phyloP scores from a whole-genome alignment of 169 alveolate species.

The Cryptosporidium felis region DNA sequence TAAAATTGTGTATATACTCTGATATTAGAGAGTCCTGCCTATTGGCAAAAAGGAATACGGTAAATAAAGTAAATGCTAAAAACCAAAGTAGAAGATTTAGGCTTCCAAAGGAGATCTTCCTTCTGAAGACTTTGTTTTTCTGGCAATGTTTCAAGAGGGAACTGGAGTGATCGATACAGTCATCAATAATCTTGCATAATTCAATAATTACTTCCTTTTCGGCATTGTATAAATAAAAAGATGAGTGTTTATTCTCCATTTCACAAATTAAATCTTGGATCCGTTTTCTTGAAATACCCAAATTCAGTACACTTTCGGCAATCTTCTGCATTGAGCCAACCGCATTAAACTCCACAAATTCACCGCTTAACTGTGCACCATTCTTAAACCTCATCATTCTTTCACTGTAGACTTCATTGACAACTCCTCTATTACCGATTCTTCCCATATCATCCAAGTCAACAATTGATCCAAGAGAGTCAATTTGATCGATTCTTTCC shows the following conservation, averaged over 20 bases:
- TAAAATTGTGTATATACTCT: too few relatives aligned
- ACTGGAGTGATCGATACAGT: slow-evolving; percentile 18
- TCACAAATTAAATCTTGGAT: slow-evolving; percentile 7
- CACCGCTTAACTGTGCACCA: neutral
- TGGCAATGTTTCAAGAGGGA: neutral
- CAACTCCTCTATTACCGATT: neutral
- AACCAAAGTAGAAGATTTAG: too few relatives aligned
- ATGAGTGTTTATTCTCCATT: neutral
- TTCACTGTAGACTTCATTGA: neutral
- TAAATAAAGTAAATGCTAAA: too few relatives aligned
- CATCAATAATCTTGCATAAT: slow-evolving; percentile 5
- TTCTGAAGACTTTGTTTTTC: neutral
- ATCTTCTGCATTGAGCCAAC: neutral
- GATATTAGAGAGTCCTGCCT: too few relatives aligned
- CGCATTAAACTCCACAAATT: slow-evolving; percentile 6
- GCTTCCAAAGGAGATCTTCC: too few relatives aligned
- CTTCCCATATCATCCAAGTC: slow-evolving; percentile 14
- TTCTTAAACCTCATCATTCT: neutral
- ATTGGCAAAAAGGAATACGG: too few relatives aligned
- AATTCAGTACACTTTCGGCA: slow-evolving; percentile 4
- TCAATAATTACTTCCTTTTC: slow-evolving; percentile 5
- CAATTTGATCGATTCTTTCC: neutral
- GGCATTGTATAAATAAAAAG: neutral
- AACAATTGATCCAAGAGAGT: slow-evolving; percentile 26
- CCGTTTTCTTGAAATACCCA: slow-evolving; percentile 12